Evolutionary conservation across 208 protist genomes (phyloP), one percentile per base, ranked within the genome.

Genomic region (Trypanosoma scelopori): DNA sequence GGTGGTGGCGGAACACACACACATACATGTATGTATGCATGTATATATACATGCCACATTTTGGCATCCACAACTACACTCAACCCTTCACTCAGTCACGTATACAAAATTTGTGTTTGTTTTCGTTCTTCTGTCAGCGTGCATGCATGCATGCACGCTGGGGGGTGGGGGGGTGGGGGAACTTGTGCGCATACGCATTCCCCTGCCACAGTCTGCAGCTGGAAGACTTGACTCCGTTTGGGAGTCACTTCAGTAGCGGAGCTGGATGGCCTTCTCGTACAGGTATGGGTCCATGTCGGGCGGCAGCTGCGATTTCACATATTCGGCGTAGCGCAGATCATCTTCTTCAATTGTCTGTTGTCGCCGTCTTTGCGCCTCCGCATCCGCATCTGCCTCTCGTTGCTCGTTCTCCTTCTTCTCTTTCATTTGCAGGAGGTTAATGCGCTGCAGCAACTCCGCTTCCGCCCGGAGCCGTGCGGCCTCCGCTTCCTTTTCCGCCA

Each of bases 291-390:
- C 58, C 79, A 92, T 84, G 60, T 92, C 72, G 0, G 48, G 50
- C 16, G 90, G 90, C 35, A 95, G 49, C 53, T 87, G 76, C 0
- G 83, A 79, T 51, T 81, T 71, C 25, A 95, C 80, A 61, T 85
- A 93, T 23, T 66, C 71, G 5, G 51, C 37, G 52, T 84, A 93
- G 16, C 65, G 53, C 20, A 62, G 77, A 32, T 92, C 83, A 22
- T 93, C 87, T n/a, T 58, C 55, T 66, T 72, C 71, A 65, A 73
- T 55, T 15, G 64, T 58, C 27, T 78, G 77, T 20, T 72, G 55
- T 49, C 77, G 73, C 27, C 62, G 59, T 6, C 63, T 64, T 18
- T 56, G 56, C 47, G 82, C 71, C 15, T 84, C 74, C 15, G 69
- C 71, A 43, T 84, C 71, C 23, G 65, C 57, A 65, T 84, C 78